Evolutionary conservation across 1,284 basidiomycete species (phyloP), one percentile per base, ranked within the genome.

Genomic region (Fomitopsis betulina): DNA sequence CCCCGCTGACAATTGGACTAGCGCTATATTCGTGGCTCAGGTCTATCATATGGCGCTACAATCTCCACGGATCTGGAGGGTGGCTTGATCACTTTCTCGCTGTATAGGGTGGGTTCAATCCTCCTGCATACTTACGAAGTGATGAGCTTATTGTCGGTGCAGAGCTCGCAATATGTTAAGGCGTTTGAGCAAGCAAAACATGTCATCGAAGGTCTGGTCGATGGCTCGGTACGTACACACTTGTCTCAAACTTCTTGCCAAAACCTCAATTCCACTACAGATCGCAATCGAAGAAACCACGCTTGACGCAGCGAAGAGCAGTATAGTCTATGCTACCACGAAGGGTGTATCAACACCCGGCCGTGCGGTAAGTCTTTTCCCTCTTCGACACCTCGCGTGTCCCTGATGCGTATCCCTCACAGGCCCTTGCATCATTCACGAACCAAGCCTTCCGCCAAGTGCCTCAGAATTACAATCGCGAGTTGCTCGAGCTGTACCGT

Each of bases 31-130:
- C 87, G 95, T 58, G 96, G 96, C 3, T 89, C 92, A 55, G 96
- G 96, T 15, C 76, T 98, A 47, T 97, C 97, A 0, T 99, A 99
- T 68, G 95, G 95, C 15, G 94, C 95, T 19, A 86, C 86, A 64
- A 84, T 95, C 53, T 79, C 81, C 1, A 74, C 88, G 21, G 93
- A 97, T 68, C 76, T 87, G 43, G 96, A 99, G 73, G 81, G 89
- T 37, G 94, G 95, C 5, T 74, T 93, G 17, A 76, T 96, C 30
- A 86, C 77, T 58, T 98, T 98, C 75, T 81, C 83, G 7, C 79
- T 97, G 2, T 94, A 94, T 70, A 81, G 91, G 55, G 93, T 92
- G 74, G 61, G 88, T 68, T 43, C 30, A 12, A 15, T 35, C 2
- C 35, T 23, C 25, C 1, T 37, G 1, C n/a, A 19, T 17, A 30